Conservation (phyloP, 2,329 filamentous ascomycete genomes). For the Cytospora schulzeri region DNA sequence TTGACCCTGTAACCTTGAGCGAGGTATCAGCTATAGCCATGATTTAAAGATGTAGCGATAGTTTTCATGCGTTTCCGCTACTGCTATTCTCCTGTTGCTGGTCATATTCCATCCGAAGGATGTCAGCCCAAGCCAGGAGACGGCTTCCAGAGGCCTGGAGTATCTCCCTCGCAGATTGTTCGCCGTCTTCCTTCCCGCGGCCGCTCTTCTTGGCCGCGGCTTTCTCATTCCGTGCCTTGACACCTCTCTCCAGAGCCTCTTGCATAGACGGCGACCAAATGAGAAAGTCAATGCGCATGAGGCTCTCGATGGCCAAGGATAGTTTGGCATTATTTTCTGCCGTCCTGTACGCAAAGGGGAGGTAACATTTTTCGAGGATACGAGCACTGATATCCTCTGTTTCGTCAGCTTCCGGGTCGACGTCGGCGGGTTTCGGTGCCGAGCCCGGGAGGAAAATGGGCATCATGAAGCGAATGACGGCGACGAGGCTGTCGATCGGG, state of each 20-base stretch:
- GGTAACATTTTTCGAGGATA: conserved; percentile 61
- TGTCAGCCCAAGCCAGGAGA: conserved; percentile 12
- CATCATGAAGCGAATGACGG: conserved; percentile 48
- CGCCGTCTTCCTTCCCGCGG: conserved; percentile 31
- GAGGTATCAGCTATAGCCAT: neutral
- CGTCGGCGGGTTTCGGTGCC: conserved; percentile 45
- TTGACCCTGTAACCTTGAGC: neutral
- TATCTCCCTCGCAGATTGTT: conserved; percentile 21
- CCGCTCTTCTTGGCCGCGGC: conserved; percentile 44
- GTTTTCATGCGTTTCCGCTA: neutral
- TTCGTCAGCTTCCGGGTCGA: conserved; percentile 41
- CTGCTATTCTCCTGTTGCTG: neutral
- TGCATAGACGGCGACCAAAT: conserved; percentile 41
- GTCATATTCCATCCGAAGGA: conserved; percentile 17
- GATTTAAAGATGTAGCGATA: neutral
- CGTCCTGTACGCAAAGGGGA: conserved; percentile 66
- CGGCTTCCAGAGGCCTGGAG: conserved; percentile 24
- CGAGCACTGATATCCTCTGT: conserved; percentile 44
- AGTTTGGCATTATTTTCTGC: conserved; percentile 73
- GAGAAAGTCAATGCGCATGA: conserved; percentile 58
- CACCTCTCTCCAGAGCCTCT: conserved; percentile 47
- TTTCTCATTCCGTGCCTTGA: conserved; percentile 52
- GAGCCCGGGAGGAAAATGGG: conserved; percentile 48
- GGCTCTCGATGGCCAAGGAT: conserved; percentile 66
- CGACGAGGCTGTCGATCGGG: conserved; percentile 43